phyloP scores from a whole-genome alignment of 1,139 yeast genomes.

The Suhomyces guaymorum region DNA sequence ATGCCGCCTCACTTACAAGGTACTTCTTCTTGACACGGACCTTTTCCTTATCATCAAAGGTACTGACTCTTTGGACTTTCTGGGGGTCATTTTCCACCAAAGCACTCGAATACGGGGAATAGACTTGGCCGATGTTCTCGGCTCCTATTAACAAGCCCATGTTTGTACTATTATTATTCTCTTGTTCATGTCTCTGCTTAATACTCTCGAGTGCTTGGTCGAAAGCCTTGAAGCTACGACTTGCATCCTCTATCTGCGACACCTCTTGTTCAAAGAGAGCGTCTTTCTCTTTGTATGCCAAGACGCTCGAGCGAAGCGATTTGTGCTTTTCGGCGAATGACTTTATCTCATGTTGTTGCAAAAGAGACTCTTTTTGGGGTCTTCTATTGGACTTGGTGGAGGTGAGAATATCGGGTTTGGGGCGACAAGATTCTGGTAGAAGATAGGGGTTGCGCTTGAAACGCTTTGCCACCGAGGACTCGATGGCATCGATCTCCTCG shows the following conservation, averaged over 20 bases:
- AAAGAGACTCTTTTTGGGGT: constrained; percentile 44
- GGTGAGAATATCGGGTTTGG: constrained; percentile 7
- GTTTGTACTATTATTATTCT: constrained; percentile 3
- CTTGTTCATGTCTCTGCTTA: constrained; percentile 26
- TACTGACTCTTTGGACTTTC: constrained; percentile 9
- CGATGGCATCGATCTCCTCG: constrained; percentile 42
- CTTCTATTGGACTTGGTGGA: constrained; percentile 25
- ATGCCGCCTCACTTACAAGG: constrained; percentile 51
- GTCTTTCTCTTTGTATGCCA: constrained; percentile 22
- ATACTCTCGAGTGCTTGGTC: constrained; percentile 40
- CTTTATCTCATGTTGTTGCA: constrained; percentile 72
- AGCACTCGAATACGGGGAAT: constrained; percentile 40
- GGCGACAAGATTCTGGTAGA: constrained; percentile 6
- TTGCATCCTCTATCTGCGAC: constrained; percentile 28
- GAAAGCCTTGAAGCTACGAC: constrained; percentile 40
- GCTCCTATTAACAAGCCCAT: constrained; percentile 17
- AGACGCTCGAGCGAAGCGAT: constrained; percentile 25
- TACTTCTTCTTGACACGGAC: constrained; percentile 34
- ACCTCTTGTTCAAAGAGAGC: constrained; percentile 24
- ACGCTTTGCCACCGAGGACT: constrained; percentile 33
- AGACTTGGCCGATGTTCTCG: constrained; percentile 35
- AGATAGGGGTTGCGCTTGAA: constrained; percentile 33
- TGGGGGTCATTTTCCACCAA: constrained; percentile 10
- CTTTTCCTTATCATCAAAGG: constrained; percentile 20
- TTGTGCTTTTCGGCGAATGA: constrained; percentile 52